These are phyloP conservation scores for Plasmodium gaboni DNA, from an alignment of 169 alveolate species.

Conservation along the genomic window DNA sequence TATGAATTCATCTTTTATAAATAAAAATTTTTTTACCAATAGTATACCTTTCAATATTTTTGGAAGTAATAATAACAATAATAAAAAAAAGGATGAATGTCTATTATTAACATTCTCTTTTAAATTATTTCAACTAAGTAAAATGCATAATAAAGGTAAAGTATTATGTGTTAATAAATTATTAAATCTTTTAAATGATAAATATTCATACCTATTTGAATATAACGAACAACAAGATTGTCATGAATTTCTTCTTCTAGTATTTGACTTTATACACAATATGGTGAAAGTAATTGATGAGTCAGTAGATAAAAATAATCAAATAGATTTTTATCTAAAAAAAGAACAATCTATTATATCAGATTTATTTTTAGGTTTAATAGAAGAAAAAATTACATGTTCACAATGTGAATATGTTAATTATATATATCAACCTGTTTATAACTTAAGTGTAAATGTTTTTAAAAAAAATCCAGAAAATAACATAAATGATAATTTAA, in stretches of 20 bases:
- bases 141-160: constrained; percentile 58
- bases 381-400: constrained; percentile 72
- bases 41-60: constrained; percentile 61
- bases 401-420: constrained; percentile 65
- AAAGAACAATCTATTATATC: constrained; percentile 60
- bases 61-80: constrained; percentile 54
- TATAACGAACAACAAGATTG: constrained; percentile 73
- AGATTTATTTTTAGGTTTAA: constrained; percentile 66
- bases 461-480: constrained; percentile 71
- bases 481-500: constrained; percentile 67
- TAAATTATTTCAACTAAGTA: constrained; percentile 55
- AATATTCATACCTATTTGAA: constrained; percentile 64
- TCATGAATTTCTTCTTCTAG: constrained; percentile 62
- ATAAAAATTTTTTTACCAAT: constrained; percentile 68
- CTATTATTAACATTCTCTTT: constrained; percentile 27
- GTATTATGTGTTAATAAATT: constrained; percentile 37
- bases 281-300: constrained; percentile 70
- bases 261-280: constrained; percentile 63
- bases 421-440: constrained; percentile 58
- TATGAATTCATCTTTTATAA: constrained; percentile 58
- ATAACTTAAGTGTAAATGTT: constrained; percentile 64
- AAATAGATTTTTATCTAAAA: constrained; percentile 51
- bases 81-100: constrained; percentile 58
- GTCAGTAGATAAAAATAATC: constrained; percentile 41
- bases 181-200: constrained; percentile 53